Conservation (phyloP, 2,329 filamentous ascomycete genomes). For the Penicillium sp. region DNA sequence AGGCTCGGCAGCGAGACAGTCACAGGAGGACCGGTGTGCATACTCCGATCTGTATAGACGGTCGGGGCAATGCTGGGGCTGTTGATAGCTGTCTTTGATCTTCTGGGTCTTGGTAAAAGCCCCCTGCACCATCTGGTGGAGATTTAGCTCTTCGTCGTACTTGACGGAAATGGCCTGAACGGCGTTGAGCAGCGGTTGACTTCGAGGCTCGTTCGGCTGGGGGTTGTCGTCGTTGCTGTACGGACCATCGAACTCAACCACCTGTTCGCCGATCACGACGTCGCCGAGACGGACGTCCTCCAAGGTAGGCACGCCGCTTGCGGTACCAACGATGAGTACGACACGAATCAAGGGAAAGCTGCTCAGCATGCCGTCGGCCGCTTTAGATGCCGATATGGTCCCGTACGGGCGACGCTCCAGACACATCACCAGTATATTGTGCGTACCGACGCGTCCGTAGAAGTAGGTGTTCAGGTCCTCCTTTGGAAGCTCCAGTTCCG, state of each 20-base stretch:
- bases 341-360: slow-evolving; percentile 3
- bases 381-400: not conserved
- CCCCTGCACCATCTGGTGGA: not conserved
- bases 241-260: not conserved
- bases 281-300: slow-evolving; percentile 2
- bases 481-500: slow-evolving; percentile 1
- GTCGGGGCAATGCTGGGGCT: not conserved
- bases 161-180: slow-evolving; percentile 1
- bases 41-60: slow-evolving; percentile 1
- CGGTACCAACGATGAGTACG: not conserved
- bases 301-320: not conserved
- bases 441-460: slow-evolving; percentile 1
- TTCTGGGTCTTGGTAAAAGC: slow-evolving; percentile 3
- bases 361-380: slow-evolving; percentile 2
- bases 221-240: not conserved
- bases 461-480: slow-evolving; percentile 1
- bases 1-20: not conserved
- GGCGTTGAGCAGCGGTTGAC: slow-evolving; percentile 1
- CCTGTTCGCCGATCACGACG: slow-evolving; percentile 1
- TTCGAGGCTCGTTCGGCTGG: not conserved
- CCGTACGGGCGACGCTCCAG: slow-evolving; percentile 1
- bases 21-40: not conserved
- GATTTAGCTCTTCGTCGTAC: slow-evolving; percentile 1
- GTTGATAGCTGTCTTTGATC: slow-evolving; percentile 2
- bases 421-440: slow-evolving; percentile 1